phyloP scores from a whole-genome alignment of 805 yeast species.

The Metschnikowia matae region DNA sequence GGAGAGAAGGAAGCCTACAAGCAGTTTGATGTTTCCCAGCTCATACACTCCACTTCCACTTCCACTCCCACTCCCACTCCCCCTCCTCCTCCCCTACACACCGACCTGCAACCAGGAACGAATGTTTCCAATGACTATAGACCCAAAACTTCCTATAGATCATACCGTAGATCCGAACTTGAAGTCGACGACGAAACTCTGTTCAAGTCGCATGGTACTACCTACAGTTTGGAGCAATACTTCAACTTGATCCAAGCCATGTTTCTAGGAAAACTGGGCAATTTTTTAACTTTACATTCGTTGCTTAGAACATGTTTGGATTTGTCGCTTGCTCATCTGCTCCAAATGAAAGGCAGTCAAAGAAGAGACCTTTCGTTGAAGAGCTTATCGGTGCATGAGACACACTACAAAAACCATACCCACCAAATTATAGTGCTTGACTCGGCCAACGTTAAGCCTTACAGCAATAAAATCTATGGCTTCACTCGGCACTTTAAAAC shows the following conservation, averaged over 20 bases:
- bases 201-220: not conserved
- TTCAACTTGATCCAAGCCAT: not conserved
- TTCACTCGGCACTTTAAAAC: constrained; percentile 6
- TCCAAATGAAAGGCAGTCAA: constrained; percentile 20
- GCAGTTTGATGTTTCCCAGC: constrained; percentile 3
- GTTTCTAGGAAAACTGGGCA: not conserved
- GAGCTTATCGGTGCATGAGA: constrained; percentile 13
- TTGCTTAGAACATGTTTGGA: constrained; percentile 24
- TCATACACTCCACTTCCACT: not conserved
- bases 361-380: constrained; percentile 23
- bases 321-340: constrained; percentile 21
- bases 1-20: constrained; percentile 1
- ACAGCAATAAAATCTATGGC: not conserved
- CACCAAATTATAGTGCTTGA: not conserved
- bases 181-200: not conserved
- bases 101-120: too few relatives aligned
- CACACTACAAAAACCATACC: not conserved
- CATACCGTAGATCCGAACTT: not conserved
- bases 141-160: too few relatives aligned
- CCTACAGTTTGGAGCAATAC: not conserved
- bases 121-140: too few relatives aligned
- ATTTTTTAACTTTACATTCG: constrained; percentile 18
- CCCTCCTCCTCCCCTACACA: too few relatives aligned
- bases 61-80: not conserved
- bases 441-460: not conserved